Conservation (phyloP, 805 yeast species). For the Candida oleophila region DNA sequence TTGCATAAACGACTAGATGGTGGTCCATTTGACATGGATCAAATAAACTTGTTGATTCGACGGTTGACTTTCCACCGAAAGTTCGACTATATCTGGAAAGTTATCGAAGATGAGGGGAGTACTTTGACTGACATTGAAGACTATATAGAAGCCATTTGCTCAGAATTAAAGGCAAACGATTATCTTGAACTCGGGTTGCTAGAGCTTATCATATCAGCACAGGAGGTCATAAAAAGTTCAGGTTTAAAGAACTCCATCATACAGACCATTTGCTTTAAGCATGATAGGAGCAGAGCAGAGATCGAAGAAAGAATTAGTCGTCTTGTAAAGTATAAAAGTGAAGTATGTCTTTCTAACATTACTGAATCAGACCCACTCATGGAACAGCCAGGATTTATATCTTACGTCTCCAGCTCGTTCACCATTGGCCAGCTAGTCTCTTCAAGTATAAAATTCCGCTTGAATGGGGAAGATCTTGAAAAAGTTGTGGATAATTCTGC, state of each 20-base stretch:
- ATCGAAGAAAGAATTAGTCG: background rate
- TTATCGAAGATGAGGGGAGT: background rate
- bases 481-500: background rate
- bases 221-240: background rate
- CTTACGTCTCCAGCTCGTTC: background rate
- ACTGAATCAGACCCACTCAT: background rate
- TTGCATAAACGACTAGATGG: background rate
- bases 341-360: background rate
- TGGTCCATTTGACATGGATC: background rate
- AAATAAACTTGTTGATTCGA: background rate
- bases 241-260: background rate
- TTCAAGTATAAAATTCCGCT: background rate
- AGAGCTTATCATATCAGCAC: background rate
- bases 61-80: background rate
- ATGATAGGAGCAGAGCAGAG: background rate
- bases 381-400: background rate
- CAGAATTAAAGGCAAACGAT: background rate
- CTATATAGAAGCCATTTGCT: slow-evolving; percentile 1
- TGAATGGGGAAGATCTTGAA: background rate
- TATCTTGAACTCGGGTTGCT: background rate
- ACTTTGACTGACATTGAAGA: background rate
- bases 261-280: background rate
- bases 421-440: background rate
- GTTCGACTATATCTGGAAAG: background rate
- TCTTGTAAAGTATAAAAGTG: too few relatives aligned